Base-by-base conservation (phyloP, 2,329 filamentous ascomycete genomes). In the Exophiala spinifera region DNA sequence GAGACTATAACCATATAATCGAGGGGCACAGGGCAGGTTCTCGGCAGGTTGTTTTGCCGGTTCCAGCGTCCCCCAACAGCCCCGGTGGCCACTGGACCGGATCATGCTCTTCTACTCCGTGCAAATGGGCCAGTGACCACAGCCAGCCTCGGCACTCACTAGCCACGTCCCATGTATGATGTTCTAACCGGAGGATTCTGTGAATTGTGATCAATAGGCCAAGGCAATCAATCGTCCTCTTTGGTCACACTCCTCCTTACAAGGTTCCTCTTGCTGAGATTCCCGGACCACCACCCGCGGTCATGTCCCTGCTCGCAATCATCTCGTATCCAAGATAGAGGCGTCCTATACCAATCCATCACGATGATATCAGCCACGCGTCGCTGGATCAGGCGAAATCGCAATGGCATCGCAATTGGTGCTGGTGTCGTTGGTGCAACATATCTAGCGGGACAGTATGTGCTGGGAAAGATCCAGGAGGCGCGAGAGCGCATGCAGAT, bases 401-500 rank as follows among this genome's bases (percentile, higher is more conserved):
- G 90, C 71, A 94, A 88, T 67, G 89, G 87, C 67, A 82, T 99
- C 69, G 89, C 91, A 69, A 82, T 99, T 68, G 91, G 91, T 62
- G 84, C 89, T 55, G 91, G 91, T 61, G 82, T 97, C 63, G 76
- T 96, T 62, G 91, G 92, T 63, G 89, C 88, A 49, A 91, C 91
- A 63, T 99, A 99, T 74, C 76, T 96, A 57, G 91, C 88, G 52
- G 90, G 89, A 36, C 91, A 96, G 72, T 99, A 96, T 85, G 84
- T 96, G 63, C 73, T 96, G 67, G 83, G 82, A 66, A 97, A 96
- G 80, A 86, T 97, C 67, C 87, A 87, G 62, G 91, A 97, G 73
- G 91, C 92, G 65, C 85, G 91, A 63, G 91, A 96, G 80, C 91
- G 92, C 71, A 95, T 96, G 89, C 91, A 88, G 73, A 92, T 90